Base-by-base conservation (phyloP, 2,329 filamentous ascomycete species). In the Aureobasidium mangrovei region DNA sequence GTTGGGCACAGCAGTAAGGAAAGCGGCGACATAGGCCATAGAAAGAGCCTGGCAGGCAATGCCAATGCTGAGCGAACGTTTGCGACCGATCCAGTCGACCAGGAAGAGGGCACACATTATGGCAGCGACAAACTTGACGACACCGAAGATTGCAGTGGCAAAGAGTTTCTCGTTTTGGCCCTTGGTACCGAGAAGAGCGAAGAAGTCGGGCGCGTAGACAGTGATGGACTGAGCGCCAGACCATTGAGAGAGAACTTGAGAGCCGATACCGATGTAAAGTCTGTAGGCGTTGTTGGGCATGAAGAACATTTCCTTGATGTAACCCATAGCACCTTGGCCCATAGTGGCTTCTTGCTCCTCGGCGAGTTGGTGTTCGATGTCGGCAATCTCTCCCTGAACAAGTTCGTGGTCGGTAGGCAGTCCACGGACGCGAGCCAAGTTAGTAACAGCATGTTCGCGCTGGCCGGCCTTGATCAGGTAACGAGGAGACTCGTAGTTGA, bases 71-170 rank as follows among this genome's bases (percentile, higher is more conserved):
- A 78, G 67, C 1, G 74, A 66, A 31, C 74, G 69, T 68, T 88
- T 89, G 56, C 86, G 82, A 4, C 86, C 86, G 58, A 90, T 82
- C 47, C 85, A 80, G 60, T 90, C 86, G 59, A 90, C 84, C 6
- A 90, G 76, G 76, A 90, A 88, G 44, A 90, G 75, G 0, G 85
- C 85, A 65, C 85, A 90, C 39, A 79, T 60, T 33, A 90, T 65
- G 18, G 84, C 80, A 0, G 83, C 76, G 5, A 80, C 65, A 48
- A 90, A 78, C 65, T 90, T 90, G 61, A 89, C 75, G 51, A 88
- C 78, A 46, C 86, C 86, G 52, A 89, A 88, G 47, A 90, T 80
- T 4, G 80, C 84, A 0, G 84, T 88, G 10, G 86, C 79, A 27
- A 89, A 79, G 0, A 89, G 77, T 36, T 80, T 80, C 65, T 88